These are phyloP conservation scores for Yarrowia sp. DNA, from an alignment of 805 yeast genomes.

Conservation along the genomic window DNA sequence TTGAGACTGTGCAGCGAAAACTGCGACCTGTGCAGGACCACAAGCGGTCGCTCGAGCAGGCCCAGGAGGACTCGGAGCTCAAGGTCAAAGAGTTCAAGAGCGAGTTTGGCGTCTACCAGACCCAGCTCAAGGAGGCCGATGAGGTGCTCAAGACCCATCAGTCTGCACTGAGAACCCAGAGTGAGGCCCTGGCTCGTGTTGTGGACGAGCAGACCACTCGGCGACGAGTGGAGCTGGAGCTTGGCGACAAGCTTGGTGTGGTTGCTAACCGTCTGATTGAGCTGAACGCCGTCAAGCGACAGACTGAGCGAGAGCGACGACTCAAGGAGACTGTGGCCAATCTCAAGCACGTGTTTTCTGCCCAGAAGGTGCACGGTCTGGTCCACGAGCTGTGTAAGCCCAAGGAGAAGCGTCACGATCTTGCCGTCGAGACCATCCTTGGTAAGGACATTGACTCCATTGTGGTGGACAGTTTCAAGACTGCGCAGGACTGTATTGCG, in stretches of 20 bases:
- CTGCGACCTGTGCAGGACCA: conserved; percentile 24
- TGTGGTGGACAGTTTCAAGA: conserved; percentile 67
- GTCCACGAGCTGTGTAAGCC: conserved; percentile 80
- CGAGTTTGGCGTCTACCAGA: conserved; percentile 28
- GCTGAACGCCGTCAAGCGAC: conserved; percentile 71
- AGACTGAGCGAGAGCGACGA: conserved; percentile 64
- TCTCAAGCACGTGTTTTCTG: conserved; percentile 72
- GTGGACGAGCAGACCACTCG: conserved; percentile 34
- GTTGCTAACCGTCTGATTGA: conserved; percentile 64
- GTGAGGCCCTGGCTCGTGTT: conserved; percentile 31
- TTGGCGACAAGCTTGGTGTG: conserved; percentile 63
- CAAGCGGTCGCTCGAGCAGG: conserved; percentile 23
- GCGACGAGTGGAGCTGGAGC: conserved; percentile 50
- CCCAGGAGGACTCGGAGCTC: background rate
- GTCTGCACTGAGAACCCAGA: conserved; percentile 31
- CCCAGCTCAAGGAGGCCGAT: conserved; percentile 25
- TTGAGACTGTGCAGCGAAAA: conserved; percentile 29
- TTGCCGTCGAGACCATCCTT: conserved; percentile 70
- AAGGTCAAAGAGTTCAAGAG: conserved; percentile 28
- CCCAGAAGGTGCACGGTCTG: conserved; percentile 65
- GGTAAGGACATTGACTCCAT: conserved; percentile 81
- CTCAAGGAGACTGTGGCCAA: conserved; percentile 70
- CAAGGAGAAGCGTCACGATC: conserved; percentile 63
- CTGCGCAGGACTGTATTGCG: conserved; percentile 74
- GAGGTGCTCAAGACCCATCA: conserved; percentile 31